Percentiles rank a stretch among this genome's conserved stretches.
phyloP scores from a whole-genome alignment of 2,329 filamentous ascomycete species.

The Calonectria hongkongensis region DNA sequence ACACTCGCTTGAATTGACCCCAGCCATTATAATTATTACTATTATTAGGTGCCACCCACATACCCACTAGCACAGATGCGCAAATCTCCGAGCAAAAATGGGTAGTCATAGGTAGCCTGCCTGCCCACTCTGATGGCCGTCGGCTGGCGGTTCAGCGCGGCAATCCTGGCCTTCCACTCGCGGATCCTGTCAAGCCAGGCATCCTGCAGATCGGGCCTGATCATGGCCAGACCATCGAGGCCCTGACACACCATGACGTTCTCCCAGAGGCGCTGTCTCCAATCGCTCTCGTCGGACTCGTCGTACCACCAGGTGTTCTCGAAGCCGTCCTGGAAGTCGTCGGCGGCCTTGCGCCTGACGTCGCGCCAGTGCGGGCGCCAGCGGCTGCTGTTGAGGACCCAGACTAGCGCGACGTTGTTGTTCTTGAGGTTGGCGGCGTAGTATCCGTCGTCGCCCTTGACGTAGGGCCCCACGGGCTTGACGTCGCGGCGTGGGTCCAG shows the following conservation, averaged over 20 bases:
- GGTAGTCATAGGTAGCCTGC: conserved; percentile 34
- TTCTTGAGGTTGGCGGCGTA: background rate
- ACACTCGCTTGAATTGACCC: too few species aligned
- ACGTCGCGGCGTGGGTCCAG: conserved; percentile 35
- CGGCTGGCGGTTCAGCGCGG: background rate
- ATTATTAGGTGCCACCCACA: conserved; percentile 21
- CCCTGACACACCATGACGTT: conserved; percentile 39
- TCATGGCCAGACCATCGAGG: conserved; percentile 33
- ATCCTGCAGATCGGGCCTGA: conserved; percentile 27
- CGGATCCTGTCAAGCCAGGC: conserved; percentile 26
- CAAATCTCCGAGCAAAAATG: conserved; percentile 35
- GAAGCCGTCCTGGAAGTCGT: conserved; percentile 32
- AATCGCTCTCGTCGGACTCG: conserved; percentile 6
- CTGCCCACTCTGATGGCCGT: conserved; percentile 18
- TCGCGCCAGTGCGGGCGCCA: conserved; percentile 34
- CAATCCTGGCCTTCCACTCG: conserved; percentile 34
- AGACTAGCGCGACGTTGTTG: conserved; percentile 34
- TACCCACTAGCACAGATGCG: conserved; percentile 33
- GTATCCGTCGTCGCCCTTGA: background rate
- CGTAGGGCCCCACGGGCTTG: conserved; percentile 33
- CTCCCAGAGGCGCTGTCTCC: conserved; percentile 37
- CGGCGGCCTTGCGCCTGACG: conserved; percentile 12
- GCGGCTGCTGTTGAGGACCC: conserved; percentile 34
- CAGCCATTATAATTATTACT: too few species aligned
- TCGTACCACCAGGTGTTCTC: conserved; percentile 26